Conservation (phyloP, 1,284 basidiomycete species). For the Apiotrichum domesticum region DNA sequence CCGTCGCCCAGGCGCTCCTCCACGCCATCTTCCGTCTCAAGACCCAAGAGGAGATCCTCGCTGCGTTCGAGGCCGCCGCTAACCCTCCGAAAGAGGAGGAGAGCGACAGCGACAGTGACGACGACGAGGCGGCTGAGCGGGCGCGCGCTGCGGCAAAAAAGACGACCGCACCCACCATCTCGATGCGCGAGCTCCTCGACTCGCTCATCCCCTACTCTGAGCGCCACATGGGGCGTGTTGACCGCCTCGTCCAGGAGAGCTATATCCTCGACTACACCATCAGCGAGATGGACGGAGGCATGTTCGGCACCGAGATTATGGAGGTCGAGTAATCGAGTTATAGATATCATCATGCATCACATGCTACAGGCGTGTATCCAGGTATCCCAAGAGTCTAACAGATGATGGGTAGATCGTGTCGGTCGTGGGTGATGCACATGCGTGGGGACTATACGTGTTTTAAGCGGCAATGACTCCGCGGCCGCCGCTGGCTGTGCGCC, state of each 20-base stretch:
- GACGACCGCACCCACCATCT: conserved; percentile 17
- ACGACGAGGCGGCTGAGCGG: conserved; percentile 26
- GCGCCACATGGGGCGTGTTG: conserved; percentile 77
- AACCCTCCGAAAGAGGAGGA: conserved; percentile 24
- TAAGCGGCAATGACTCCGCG: too few relatives aligned
- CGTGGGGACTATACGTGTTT: too few relatives aligned
- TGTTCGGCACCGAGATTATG: conserved; percentile 40
- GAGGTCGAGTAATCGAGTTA: conserved; percentile 23
- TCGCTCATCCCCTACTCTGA: conserved; percentile 89
- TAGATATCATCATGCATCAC: background rate
- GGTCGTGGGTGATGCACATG: too few relatives aligned
- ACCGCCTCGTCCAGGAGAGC: conserved; percentile 83
- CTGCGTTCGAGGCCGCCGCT: conserved; percentile 55
- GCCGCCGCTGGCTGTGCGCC: conserved; percentile 24
- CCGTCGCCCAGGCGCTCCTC: conserved; percentile 79
- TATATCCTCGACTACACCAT: conserved; percentile 89
- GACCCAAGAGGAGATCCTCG: conserved; percentile 63
- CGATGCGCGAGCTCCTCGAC: conserved; percentile 71
- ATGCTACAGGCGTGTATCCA: background rate
- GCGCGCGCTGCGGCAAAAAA: conserved; percentile 10
- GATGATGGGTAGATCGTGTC: too few relatives aligned
- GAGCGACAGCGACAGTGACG: conserved; percentile 28
- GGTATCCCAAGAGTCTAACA: too few relatives aligned
- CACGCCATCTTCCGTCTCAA: conserved; percentile 73
- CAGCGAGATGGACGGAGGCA: conserved; percentile 74